A percentile compares a stretch with the other conserved stretches of the same genome.
phyloP scores from a whole-genome alignment of 345 rosid species.

The Camelina hispida region DNA sequence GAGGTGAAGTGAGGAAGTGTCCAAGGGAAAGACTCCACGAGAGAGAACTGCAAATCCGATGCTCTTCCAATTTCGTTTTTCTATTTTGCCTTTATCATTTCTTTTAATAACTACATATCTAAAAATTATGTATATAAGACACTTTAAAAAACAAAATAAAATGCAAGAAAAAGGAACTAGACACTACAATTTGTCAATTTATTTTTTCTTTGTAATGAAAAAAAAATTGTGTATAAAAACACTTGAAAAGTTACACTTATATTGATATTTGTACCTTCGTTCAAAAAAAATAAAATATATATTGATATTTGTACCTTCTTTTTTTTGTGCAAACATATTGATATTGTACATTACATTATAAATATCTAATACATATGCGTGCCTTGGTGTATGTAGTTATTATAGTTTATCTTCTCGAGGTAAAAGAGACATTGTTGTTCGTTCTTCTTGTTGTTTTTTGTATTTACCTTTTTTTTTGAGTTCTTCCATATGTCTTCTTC shows the following conservation, averaged over 20 bases:
- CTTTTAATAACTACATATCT: slow-evolving; percentile 7
- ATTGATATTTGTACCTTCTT: background rate
- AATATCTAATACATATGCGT: slow-evolving; percentile 18
- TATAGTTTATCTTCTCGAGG: slow-evolving; percentile 46
- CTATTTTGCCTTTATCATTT: background rate
- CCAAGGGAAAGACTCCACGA: slow-evolving; percentile 62
- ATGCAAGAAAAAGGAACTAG: background rate
- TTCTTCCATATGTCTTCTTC: slow-evolving; percentile 49
- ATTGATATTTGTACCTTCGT: background rate
- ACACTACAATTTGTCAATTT: slow-evolving; percentile 7
- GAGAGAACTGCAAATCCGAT: slow-evolving; percentile 57
- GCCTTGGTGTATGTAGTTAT: slow-evolving; percentile 27
- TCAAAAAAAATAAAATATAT: too few relatives aligned
- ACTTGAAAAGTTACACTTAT: background rate
- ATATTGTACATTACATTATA: background rate
- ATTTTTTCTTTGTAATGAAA: background rate
- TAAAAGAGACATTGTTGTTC: slow-evolving; percentile 53
- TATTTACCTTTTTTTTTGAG: slow-evolving; percentile 43
- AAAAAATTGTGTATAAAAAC: background rate
- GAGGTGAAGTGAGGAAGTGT: slow-evolving; percentile 49
- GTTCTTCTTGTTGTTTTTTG: slow-evolving; percentile 52
- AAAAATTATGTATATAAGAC: slow-evolving; percentile 4
- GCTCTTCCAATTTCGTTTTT: slow-evolving; percentile 43
- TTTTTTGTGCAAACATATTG: too few relatives aligned
- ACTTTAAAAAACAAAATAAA: background rate